Evolutionary conservation across 2,329 filamentous ascomycete genomes (phyloP).

Genomic region (Escovopsis weberi): DNA sequence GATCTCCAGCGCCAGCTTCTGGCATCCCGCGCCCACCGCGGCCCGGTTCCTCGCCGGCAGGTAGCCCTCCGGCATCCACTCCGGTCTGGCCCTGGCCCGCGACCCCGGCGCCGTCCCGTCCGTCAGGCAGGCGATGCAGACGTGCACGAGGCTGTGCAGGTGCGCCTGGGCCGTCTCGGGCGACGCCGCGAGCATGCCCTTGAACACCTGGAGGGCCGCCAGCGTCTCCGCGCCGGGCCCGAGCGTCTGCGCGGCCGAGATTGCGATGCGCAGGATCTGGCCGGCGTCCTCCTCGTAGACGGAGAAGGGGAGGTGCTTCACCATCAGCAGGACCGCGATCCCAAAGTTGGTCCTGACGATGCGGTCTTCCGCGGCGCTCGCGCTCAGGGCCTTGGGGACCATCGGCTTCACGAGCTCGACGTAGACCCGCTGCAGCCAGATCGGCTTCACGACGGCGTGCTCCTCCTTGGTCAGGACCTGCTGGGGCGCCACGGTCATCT

Average conservation of each 20-base stretch:
- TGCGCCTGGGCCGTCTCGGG: slow-evolving; percentile 32
- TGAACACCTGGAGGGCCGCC: slow-evolving; percentile 33
- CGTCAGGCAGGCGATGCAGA: slow-evolving; percentile 25
- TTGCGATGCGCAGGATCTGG: slow-evolving; percentile 32
- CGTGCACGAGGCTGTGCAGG: slow-evolving; percentile 32
- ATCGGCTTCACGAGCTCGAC: slow-evolving; percentile 31
- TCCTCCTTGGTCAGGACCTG: slow-evolving; percentile 24
- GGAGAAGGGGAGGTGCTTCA: slow-evolving; percentile 33
- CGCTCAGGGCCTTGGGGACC: slow-evolving; percentile 24
- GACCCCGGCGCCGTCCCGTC: background rate
- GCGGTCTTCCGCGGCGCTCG: slow-evolving; percentile 15
- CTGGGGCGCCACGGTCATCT: slow-evolving; percentile 27
- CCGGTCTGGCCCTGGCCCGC: slow-evolving; percentile 4
- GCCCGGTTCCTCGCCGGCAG: slow-evolving; percentile 4
- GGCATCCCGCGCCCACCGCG: slow-evolving; percentile 21
- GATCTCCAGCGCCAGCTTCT: slow-evolving; percentile 33
- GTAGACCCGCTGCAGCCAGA: slow-evolving; percentile 37
- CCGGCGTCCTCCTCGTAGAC: slow-evolving; percentile 38
- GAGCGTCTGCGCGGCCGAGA: slow-evolving; percentile 30
- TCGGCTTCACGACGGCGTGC: slow-evolving; percentile 28
- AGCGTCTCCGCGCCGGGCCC: slow-evolving; percentile 28
- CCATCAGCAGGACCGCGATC: slow-evolving; percentile 32
- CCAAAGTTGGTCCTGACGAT: slow-evolving; percentile 25
- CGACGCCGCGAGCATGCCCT: slow-evolving; percentile 31
- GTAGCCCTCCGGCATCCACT: slow-evolving; percentile 18